These are phyloP conservation scores for Gymnopilus dilepis DNA, from an alignment of 768 basidiomycete species.

Conservation along the genomic window DNA sequence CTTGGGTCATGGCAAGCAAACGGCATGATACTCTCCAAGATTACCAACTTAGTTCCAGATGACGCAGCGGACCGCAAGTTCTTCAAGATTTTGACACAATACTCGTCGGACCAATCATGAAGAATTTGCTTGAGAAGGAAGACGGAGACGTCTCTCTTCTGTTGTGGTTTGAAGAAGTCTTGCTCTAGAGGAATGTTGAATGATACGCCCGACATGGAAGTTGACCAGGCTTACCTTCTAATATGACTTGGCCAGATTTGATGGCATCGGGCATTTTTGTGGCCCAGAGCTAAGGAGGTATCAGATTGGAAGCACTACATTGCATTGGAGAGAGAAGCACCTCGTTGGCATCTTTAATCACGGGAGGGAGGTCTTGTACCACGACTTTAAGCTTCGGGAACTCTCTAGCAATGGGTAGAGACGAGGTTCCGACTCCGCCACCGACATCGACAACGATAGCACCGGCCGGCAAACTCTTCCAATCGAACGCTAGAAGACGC, in stretches of 20 bases:
- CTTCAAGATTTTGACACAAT: slow-evolving; percentile 40
- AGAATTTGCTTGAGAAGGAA: slow-evolving; percentile 63
- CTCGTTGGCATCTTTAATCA: slow-evolving; percentile 35
- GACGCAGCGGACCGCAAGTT: slow-evolving; percentile 42
- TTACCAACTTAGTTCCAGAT: slow-evolving; percentile 41
- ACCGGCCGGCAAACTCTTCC: slow-evolving; percentile 54
- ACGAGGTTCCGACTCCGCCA: slow-evolving; percentile 63
- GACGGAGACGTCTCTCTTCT: slow-evolving; percentile 43
- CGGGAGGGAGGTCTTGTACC: slow-evolving; percentile 65
- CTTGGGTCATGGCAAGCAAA: slow-evolving; percentile 38
- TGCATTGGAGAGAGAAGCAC: slow-evolving; percentile 6
- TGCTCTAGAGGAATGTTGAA: slow-evolving; percentile 27
- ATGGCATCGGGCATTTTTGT: slow-evolving; percentile 30
- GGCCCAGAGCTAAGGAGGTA: slow-evolving; percentile 23
- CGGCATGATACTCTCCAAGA: slow-evolving; percentile 47
- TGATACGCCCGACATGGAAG: neutral
- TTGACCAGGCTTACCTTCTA: slow-evolving; percentile 29
- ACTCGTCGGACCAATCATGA: slow-evolving; percentile 68
- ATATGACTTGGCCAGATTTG: slow-evolving; percentile 30
- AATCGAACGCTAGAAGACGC: slow-evolving; percentile 55
- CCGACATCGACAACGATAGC: slow-evolving; percentile 70
- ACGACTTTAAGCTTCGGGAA: slow-evolving; percentile 51
- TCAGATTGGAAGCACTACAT: neutral
- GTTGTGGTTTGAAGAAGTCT: slow-evolving; percentile 48
- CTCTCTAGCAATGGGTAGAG: slow-evolving; percentile 38